Evolutionary conservation across 305 asterid genomes (phyloP).

Genomic region (Fraxinus paxiana): DNA sequence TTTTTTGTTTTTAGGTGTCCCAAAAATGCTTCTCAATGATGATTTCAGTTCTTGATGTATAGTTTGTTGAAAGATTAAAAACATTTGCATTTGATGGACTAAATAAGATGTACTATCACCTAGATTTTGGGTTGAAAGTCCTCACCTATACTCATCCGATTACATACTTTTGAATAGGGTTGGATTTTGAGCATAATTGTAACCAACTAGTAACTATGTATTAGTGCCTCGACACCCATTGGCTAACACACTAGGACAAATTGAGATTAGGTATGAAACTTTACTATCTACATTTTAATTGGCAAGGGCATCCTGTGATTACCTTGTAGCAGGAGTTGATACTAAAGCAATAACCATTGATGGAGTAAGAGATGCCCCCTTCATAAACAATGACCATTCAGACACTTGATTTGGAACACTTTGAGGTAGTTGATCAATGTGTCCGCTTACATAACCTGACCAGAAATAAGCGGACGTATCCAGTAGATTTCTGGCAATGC

Average conservation of each 20-base stretch:
- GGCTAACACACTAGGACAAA: not conserved
- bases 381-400: constrained; percentile 86
- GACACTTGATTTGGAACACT: constrained; percentile 65
- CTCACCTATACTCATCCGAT: not conserved
- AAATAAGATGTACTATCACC: not conserved
- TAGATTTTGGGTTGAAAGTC: not conserved
- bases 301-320: constrained; percentile 21
- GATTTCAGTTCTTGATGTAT: not conserved
- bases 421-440: constrained; percentile 62
- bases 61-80: not conserved
- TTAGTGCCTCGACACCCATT: not conserved
- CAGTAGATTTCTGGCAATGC: constrained; percentile 81
- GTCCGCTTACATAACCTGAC: constrained; percentile 75
- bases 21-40: not conserved
- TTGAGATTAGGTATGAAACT: not conserved
- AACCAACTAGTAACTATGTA: not conserved
- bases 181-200: not conserved
- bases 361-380: constrained; percentile 71
- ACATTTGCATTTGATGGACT: not conserved
- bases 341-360: constrained; percentile 66
- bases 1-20: not conserved
- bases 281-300: not conserved
- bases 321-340: constrained; percentile 89
- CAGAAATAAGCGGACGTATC: constrained; percentile 88
- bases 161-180: not conserved